phyloP scores from a whole-genome alignment of 305 asterid species.

The Ruellia speciosa region DNA sequence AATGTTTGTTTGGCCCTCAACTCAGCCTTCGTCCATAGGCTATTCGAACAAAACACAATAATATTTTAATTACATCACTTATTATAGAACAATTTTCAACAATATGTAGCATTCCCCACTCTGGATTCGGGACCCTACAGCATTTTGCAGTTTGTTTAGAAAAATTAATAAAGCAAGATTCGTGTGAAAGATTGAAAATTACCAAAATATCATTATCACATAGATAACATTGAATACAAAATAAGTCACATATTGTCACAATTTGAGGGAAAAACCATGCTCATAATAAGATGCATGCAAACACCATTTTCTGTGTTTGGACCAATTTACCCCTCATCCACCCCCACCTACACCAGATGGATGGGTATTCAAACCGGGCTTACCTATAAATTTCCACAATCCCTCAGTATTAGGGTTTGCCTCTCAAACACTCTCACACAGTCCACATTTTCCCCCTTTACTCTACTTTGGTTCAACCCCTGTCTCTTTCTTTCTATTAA shows the following conservation, averaged over 20 bases:
- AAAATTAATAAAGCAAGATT: background rate
- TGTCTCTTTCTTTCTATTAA: slow-evolving; percentile 10
- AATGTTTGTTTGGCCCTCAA: too few relatives aligned
- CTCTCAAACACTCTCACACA: slow-evolving; percentile 33
- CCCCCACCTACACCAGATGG: slow-evolving; percentile 17
- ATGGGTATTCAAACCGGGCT: slow-evolving; percentile 52
- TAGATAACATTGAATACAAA: background rate
- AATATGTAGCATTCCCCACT: too few relatives aligned
- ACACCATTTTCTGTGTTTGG: background rate
- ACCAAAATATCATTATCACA: background rate
- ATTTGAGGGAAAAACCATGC: slow-evolving; percentile 1
- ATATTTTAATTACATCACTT: too few relatives aligned
- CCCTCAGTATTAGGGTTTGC: slow-evolving; percentile 17
- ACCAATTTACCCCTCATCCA: background rate
- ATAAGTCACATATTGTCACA: background rate
- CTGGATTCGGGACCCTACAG: too few relatives aligned
- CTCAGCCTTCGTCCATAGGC: too few relatives aligned
- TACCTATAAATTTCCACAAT: slow-evolving; percentile 47
- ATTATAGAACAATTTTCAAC: too few relatives aligned
- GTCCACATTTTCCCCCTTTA: slow-evolving; percentile 26
- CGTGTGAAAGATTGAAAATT: background rate
- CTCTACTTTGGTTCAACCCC: slow-evolving; percentile 28
- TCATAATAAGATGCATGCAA: slow-evolving; percentile 3
- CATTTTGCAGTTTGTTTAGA: too few relatives aligned
- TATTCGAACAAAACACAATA: too few relatives aligned